These are phyloP conservation scores for Daucus carota DNA, from an alignment of 129 eudicot species.

Conservation along the genomic window DH1_v3.0 NC_030385.2:44353501-44354000, in stretches of 20 bases:
- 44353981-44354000: too few species aligned
- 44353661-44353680: conserved; percentile 6
- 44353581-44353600: background rate
- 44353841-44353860: conserved; percentile 1
- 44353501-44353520: background rate
- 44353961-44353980: too few species aligned
- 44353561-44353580: background rate
- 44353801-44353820: conserved; percentile 4
- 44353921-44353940: background rate
- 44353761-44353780: conserved; percentile 4
- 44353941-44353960: background rate
- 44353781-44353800: conserved; percentile 26
- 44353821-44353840: conserved; percentile 12
- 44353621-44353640: conserved; percentile 2
- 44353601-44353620: conserved; percentile 15
- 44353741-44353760: conserved; percentile 6
- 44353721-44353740: too few species aligned
- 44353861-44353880: conserved; percentile 20
- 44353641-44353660: conserved; percentile 3
- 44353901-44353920: background rate
- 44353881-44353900: conserved; percentile 22
- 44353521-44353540: background rate
- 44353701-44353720: background rate
- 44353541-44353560: background rate
- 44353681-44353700: background rate